Conservation (phyloP, 1,139 yeast genomes). For the Trichomonascaceae sp. region DNA sequence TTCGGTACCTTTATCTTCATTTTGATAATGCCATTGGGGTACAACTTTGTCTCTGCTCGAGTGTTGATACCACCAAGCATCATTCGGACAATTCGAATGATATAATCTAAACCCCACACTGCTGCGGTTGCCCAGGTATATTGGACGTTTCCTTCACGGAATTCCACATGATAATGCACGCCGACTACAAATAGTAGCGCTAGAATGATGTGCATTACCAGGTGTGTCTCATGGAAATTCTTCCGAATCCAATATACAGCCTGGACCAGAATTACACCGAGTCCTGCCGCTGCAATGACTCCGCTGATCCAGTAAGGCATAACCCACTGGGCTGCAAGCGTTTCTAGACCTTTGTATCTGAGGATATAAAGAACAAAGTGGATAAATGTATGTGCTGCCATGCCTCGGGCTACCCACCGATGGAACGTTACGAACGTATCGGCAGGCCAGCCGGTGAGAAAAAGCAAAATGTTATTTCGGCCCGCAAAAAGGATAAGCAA, state of each 20-base stretch:
- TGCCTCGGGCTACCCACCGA: slow-evolving; percentile 57
- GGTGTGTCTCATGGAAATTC: slow-evolving; percentile 56
- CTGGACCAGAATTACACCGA: slow-evolving; percentile 40
- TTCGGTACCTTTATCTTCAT: slow-evolving; percentile 25
- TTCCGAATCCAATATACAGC: slow-evolving; percentile 49
- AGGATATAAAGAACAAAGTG: slow-evolving; percentile 27
- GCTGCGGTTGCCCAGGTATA: slow-evolving; percentile 35
- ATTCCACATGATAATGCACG: slow-evolving; percentile 49
- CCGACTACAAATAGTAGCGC: slow-evolving; percentile 53
- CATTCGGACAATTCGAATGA: slow-evolving; percentile 33
- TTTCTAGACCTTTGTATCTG: slow-evolving; percentile 1
- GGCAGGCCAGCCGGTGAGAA: slow-evolving; percentile 61
- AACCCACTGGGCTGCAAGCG: slow-evolving; percentile 13
- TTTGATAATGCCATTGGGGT: slow-evolving; percentile 26
- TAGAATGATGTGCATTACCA: slow-evolving; percentile 50
- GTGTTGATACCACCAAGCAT: slow-evolving; percentile 39
- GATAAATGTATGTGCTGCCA: slow-evolving; percentile 40
- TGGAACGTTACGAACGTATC: slow-evolving; percentile 59
- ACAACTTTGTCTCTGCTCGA: slow-evolving; percentile 33
- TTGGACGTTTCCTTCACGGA: slow-evolving; percentile 20
- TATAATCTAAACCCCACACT: slow-evolving; percentile 39
- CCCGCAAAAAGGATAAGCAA: slow-evolving; percentile 52
- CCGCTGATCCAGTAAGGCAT: slow-evolving; percentile 47
- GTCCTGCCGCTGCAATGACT: slow-evolving; percentile 40
- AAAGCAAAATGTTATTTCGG: slow-evolving; percentile 59